These are phyloP conservation scores for Colletotrichum magnum DNA, from an alignment of 2,329 filamentous ascomycete genomes.

Conservation along the genomic window DNA sequence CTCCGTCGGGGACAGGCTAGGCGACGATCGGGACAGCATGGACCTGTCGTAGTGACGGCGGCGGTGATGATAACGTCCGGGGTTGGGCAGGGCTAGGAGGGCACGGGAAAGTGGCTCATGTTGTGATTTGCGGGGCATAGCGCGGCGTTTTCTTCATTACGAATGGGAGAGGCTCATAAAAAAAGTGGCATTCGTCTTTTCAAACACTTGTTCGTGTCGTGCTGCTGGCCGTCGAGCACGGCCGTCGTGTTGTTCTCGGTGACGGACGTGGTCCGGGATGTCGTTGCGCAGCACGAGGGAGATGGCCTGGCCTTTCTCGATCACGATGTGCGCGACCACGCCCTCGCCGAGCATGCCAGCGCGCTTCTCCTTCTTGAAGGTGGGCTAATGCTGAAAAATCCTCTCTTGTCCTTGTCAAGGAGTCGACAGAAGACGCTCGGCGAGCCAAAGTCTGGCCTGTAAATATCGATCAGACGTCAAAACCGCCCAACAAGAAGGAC, in stretches of 20 bases:
- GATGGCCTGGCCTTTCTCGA: constrained; percentile 77
- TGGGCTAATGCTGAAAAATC: constrained; percentile 78
- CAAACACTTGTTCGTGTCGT: constrained; percentile 50
- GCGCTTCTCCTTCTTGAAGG: constrained; percentile 67
- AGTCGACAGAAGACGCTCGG: constrained; percentile 82
- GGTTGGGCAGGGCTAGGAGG: not conserved
- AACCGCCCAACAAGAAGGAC: not conserved
- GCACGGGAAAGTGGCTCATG: constrained; percentile 1
- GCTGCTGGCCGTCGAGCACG: constrained; percentile 74
- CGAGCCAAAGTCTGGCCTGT: constrained; percentile 83
- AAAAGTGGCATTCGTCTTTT: constrained; percentile 19
- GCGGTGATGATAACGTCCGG: not conserved
- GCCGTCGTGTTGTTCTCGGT: constrained; percentile 70
- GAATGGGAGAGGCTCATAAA: not conserved
- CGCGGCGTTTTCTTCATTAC: constrained; percentile 33
- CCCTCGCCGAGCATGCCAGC: constrained; percentile 72
- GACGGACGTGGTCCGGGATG: constrained; percentile 67
- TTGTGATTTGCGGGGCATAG: constrained; percentile 40
- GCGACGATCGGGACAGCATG: constrained; percentile 61
- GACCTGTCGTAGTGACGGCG: constrained; percentile 54
- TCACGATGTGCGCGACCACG: constrained; percentile 70
- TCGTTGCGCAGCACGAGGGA: constrained; percentile 79
- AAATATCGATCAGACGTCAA: not conserved
- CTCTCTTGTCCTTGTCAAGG: constrained; percentile 81
- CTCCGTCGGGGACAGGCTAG: constrained; percentile 65